Conservation (phyloP, 169 alveolate genomes). For the Eimeria acervulina region DNA sequence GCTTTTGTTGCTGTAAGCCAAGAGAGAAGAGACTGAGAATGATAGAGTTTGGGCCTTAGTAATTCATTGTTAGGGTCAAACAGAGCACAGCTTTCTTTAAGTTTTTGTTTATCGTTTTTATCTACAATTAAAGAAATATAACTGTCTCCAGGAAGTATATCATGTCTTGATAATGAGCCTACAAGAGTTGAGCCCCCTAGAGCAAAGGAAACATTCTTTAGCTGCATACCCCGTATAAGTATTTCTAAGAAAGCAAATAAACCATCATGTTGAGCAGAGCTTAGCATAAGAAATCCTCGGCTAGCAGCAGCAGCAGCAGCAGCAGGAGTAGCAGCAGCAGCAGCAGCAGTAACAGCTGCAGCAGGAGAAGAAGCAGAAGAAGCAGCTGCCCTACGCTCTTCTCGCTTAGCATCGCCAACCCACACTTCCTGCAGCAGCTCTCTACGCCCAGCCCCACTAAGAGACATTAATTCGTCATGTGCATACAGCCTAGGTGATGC, state of each 20-base stretch:
- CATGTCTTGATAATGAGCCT: not conserved
- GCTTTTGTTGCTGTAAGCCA: not conserved
- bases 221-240: not conserved
- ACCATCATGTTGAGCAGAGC: conserved; percentile 16
- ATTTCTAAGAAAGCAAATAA: conserved; percentile 1
- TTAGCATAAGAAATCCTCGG: too few species aligned
- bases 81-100: not conserved
- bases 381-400: not conserved
- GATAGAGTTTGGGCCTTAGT: not conserved
- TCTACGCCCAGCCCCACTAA: not conserved
- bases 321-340: not conserved
- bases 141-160: not conserved
- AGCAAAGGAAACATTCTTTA: not conserved
- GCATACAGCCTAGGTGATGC: not conserved
- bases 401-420: not conserved
- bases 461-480: not conserved
- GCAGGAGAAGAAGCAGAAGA: not conserved
- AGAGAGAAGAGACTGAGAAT: not conserved
- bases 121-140: not conserved
- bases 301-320: not conserved
- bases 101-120: not conserved
- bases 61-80: not conserved
- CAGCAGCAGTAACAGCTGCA: not conserved
- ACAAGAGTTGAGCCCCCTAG: not conserved
- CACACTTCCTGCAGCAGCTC: conserved; percentile 30